These are phyloP conservation scores for Talaromyces adpressus DNA, from an alignment of 495 filamentous ascomycete genomes.

Conservation along the genomic window DNA sequence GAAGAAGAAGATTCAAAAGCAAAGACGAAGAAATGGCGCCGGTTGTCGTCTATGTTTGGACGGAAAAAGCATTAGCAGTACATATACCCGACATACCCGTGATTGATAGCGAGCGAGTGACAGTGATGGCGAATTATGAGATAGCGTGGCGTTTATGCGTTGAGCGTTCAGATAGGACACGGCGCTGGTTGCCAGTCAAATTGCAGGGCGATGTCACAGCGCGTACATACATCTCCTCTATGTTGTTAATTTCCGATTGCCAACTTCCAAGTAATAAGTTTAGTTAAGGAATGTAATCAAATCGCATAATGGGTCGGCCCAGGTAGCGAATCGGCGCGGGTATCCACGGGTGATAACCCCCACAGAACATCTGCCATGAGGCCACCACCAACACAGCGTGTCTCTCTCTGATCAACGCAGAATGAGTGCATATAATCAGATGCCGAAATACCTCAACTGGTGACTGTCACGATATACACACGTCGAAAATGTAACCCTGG, in stretches of 20 bases:
- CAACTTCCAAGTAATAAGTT: too few relatives aligned
- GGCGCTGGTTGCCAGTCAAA: background rate
- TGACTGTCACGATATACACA: background rate
- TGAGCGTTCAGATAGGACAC: background rate
- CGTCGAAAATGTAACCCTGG: background rate
- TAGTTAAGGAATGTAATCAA: too few relatives aligned
- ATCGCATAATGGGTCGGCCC: too few relatives aligned
- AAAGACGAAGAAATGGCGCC: slow-evolving; percentile 2
- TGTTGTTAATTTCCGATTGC: too few relatives aligned
- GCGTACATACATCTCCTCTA: too few relatives aligned
- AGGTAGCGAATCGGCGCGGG: too few relatives aligned
- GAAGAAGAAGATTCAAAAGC: background rate
- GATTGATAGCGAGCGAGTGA: background rate
- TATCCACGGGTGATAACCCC: too few relatives aligned
- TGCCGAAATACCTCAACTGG: background rate
- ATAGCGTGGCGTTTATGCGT: too few relatives aligned
- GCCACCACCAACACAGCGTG: too few relatives aligned
- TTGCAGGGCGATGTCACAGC: background rate
- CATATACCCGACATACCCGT: background rate
- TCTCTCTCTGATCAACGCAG: too few relatives aligned
- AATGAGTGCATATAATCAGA: background rate
- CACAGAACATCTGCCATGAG: too few relatives aligned
- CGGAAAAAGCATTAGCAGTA: background rate
- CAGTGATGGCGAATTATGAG: background rate
- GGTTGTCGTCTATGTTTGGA: slow-evolving; percentile 4